phyloP scores from a whole-genome alignment of 2,329 filamentous ascomycete species.

The Colletotrichum brevisporum region DNA sequence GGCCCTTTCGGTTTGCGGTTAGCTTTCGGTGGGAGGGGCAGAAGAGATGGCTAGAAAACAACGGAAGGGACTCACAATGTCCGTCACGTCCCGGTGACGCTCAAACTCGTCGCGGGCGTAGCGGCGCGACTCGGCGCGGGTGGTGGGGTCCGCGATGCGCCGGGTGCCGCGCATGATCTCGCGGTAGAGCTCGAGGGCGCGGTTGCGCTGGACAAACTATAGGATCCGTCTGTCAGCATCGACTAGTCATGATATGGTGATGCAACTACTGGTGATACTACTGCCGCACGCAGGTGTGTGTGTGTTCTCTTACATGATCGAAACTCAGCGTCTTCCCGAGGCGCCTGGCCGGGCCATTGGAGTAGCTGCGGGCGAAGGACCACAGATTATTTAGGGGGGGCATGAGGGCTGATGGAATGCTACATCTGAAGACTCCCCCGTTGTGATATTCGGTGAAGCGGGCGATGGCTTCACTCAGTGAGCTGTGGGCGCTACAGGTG shows the following conservation, averaged over 20 bases:
- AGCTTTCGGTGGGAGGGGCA: not conserved
- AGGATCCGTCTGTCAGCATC: not conserved
- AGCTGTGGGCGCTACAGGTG: not conserved
- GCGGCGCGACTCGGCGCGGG: conserved; percentile 68
- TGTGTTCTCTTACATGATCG: conserved; percentile 65
- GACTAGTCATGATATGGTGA: not conserved
- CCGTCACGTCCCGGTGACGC: conserved; percentile 68
- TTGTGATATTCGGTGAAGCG: not conserved
- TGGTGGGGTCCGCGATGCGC: conserved; percentile 64
- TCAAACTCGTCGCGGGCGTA: conserved; percentile 75
- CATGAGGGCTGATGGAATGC: conserved; percentile 19
- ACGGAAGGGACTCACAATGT: conserved; percentile 60
- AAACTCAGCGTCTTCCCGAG: conserved; percentile 65
- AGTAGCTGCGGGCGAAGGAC: conserved; percentile 52
- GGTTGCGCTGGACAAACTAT: conserved; percentile 72
- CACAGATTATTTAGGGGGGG: conserved; percentile 25
- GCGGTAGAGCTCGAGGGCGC: conserved; percentile 71
- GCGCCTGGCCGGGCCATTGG: conserved; percentile 51
- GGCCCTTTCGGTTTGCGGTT: conserved; percentile 55
- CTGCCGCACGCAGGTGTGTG: not conserved
- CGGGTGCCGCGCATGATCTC: conserved; percentile 68
- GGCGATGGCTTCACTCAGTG: not conserved
- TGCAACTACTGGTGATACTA: not conserved
- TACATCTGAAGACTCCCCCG: conserved; percentile 26
- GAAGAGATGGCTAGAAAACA: too few relatives aligned